Base-by-base conservation (phyloP, 1,284 basidiomycete genomes). In the Neolentinus lepideus region DNA sequence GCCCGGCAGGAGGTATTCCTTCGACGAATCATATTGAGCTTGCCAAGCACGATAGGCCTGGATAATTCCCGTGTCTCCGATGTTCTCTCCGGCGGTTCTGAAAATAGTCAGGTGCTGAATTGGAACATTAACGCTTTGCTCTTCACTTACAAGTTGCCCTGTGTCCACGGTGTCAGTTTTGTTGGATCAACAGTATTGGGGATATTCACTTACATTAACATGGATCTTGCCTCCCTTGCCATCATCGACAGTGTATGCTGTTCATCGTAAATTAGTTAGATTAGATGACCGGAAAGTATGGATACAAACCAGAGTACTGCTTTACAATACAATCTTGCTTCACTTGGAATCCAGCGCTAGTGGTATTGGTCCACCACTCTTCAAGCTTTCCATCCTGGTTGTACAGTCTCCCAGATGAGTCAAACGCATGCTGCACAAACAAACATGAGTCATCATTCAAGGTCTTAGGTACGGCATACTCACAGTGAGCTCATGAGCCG, bases 31-130 rank as follows among this genome's bases (percentile, higher is more conserved):
- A 62, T 79, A 84, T 58, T 90, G 84, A 10, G 76, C 74, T 67
- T 89, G 85, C 93, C 93, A 96, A 25, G 93, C 92, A n/a, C 88
- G 81, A 68, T 85, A 92, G 0, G 91, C 83, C 67, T 93, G 90
- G 33, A 93, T 85, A 35, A 95, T 76, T 31, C 91, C 92, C 2
- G 83, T 85, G 66, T 96, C 93, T 29, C 88, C 93, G 59, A 95
- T 93, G 65, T 94, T 93, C 71, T 94, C 93, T 12, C 90, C 91
- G 19, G 90, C 91, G 1, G 91, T 94, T 55, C 86, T 69, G 53
- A 50, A 64, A 57, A 26, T 22, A 36, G 43, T 48, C 27, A 14
- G 54, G 3, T 56, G 25, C 47, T 52, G 16, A 54, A 47, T 6
- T 61, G 24, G 66, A 50, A 9, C 3, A 4, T 52, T 38, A 16